Conservation (phyloP, 352 stramenopile species). For the Phytophthora palmivora region DNA sequence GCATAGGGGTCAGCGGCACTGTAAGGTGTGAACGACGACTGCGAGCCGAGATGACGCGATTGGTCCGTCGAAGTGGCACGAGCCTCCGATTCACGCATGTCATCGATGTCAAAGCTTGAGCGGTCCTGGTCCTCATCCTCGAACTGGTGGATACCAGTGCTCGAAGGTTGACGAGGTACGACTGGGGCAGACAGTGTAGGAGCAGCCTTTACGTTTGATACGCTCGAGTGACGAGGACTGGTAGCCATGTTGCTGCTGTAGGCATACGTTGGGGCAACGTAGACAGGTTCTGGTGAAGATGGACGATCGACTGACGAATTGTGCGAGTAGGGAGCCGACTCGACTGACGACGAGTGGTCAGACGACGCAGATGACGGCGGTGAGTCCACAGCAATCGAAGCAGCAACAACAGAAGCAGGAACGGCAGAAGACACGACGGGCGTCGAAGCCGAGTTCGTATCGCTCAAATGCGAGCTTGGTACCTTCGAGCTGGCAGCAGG, state of each 20-base stretch:
- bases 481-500: slow-evolving; percentile 42
- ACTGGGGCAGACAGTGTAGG: slow-evolving; percentile 51
- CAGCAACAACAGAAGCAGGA: slow-evolving; percentile 41
- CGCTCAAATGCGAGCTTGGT: slow-evolving; percentile 21
- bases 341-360: slow-evolving; percentile 26
- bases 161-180: slow-evolving; percentile 34
- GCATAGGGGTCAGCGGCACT: slow-evolving; percentile 46
- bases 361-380: slow-evolving; percentile 20
- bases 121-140: slow-evolving; percentile 55
- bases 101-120: slow-evolving; percentile 86
- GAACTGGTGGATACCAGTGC: slow-evolving; percentile 39
- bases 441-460: slow-evolving; percentile 12
- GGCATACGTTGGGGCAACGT: slow-evolving; percentile 33
- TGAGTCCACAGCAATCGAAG: slow-evolving; percentile 30
- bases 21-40: slow-evolving; percentile 34
- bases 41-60: slow-evolving; percentile 21
- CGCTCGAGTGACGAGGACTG: slow-evolving; percentile 30
- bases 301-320: slow-evolving; percentile 16
- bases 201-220: slow-evolving; percentile 30
- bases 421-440: slow-evolving; percentile 7
- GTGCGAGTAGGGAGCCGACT: slow-evolving; percentile 23
- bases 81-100: slow-evolving; percentile 74
- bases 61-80: slow-evolving; percentile 32
- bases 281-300: slow-evolving; percentile 25
- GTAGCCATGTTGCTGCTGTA: slow-evolving; percentile 38